A percentile compares a stretch with the other conserved stretches of the same genome.
Conservation (phyloP, 23 red algal genomes). For the Cyanidium caldarium region DNA sequence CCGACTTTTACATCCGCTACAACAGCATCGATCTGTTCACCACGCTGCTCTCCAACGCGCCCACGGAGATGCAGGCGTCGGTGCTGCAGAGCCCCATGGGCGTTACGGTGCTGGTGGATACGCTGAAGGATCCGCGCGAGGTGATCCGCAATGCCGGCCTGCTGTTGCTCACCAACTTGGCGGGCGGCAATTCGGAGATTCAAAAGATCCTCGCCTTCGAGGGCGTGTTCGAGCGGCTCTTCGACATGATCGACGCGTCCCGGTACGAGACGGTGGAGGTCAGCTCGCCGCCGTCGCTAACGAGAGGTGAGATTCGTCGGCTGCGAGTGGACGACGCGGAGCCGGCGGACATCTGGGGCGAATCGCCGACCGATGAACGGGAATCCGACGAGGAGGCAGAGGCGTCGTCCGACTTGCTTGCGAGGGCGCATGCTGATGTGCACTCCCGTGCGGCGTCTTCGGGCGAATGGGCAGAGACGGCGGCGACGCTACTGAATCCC, state of each 20-base stretch:
- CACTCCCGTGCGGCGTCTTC: too few species aligned
- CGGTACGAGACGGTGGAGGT: neutral
- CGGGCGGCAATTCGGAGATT: constrained; percentile 31
- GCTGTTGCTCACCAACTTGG: constrained; percentile 45
- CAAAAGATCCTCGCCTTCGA: constrained; percentile 81
- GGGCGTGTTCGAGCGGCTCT: constrained; percentile 66
- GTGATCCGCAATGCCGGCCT: constrained; percentile 47
- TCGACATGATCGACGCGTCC: constrained; percentile 26
- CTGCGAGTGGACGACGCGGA: too few species aligned
- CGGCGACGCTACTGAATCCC: too few species aligned
- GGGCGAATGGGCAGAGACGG: too few species aligned
- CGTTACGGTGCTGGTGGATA: constrained; percentile 39
- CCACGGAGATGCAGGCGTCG: constrained; percentile 11
- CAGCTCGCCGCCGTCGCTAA: too few species aligned
- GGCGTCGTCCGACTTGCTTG: too few species aligned
- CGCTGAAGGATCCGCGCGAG: constrained; percentile 38
- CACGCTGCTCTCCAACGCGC: constrained; percentile 30
- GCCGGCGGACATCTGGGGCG: too few species aligned
- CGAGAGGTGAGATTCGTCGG: too few species aligned
- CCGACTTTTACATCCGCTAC: constrained; percentile 65
- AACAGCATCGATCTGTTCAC: constrained; percentile 64
- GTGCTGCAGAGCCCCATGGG: constrained; percentile 32
- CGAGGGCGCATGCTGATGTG: too few species aligned
- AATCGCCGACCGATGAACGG: neutral
- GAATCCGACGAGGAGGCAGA: neutral